These are phyloP conservation scores for Euphrasia arctica DNA, from an alignment of 305 asterid species.

Conservation along the genomic window DNA sequence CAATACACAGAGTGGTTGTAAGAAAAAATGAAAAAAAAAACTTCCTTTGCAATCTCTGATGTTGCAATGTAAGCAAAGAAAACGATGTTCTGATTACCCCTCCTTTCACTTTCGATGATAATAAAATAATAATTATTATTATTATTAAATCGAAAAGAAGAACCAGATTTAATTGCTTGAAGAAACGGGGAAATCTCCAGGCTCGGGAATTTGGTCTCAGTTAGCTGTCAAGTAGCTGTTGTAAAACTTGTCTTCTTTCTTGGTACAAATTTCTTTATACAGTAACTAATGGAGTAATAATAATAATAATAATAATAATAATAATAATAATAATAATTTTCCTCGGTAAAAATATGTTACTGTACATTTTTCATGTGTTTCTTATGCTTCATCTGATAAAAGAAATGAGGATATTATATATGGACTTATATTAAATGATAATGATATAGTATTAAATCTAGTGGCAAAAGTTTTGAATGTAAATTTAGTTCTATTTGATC, in stretches of 20 bases:
- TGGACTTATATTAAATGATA: no score
- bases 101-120: background rate
- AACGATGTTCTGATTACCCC: slow-evolving; percentile 4
- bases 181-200: slow-evolving; percentile 16
- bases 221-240: slow-evolving; percentile 27
- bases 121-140: background rate
- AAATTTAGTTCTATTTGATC: no score
- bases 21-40: background rate
- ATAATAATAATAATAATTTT: no score
- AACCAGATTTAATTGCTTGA: slow-evolving; percentile 9
- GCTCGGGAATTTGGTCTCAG: slow-evolving; percentile 5
- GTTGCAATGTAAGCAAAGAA: slow-evolving; percentile 1
- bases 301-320: no score
- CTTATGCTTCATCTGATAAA: no score
- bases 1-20: slow-evolving; percentile 24
- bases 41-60: slow-evolving; percentile 26
- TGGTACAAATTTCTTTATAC: background rate
- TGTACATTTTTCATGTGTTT: no score
- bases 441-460: no score
- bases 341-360: no score
- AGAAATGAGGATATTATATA: no score
- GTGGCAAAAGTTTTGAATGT: no score
- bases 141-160: no score
- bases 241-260: background rate
- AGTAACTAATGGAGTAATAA: no score